phyloP scores from a whole-genome alignment of 75 land plant species.

The Cupressus sempervirens region DNA sequence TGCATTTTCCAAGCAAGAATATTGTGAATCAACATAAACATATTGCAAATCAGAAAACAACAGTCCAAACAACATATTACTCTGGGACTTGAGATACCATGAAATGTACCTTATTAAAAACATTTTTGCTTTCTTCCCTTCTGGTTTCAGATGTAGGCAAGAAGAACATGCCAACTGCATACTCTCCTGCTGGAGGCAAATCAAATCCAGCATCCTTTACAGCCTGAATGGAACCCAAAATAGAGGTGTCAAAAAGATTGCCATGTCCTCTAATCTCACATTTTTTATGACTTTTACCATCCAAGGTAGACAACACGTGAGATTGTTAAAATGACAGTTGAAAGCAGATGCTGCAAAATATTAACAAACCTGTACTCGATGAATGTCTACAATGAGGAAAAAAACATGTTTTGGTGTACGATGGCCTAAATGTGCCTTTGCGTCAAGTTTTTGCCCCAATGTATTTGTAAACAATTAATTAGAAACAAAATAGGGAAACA shows the following conservation, averaged over 20 bases:
- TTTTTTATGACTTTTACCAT: background rate
- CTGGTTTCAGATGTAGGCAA: constrained; percentile 74
- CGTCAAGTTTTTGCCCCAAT: background rate
- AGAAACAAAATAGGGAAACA: too few species aligned
- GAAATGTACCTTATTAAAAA: constrained; percentile 69
- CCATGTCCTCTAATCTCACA: background rate
- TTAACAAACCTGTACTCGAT: background rate
- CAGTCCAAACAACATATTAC: background rate
- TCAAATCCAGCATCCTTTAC: constrained; percentile 66
- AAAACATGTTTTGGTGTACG: too few species aligned
- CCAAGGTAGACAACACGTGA: background rate
- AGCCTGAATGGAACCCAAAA: constrained; percentile 37
- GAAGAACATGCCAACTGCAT: constrained; percentile 98
- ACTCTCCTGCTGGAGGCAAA: constrained; percentile 72
- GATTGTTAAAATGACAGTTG: background rate
- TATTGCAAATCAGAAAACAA: background rate
- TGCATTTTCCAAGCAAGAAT: background rate
- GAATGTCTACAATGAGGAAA: background rate
- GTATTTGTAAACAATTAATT: too few species aligned
- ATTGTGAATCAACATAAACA: background rate
- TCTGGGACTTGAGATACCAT: background rate
- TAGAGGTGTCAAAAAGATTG: background rate
- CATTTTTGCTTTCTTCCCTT: constrained; percentile 76
- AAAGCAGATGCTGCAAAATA: background rate
- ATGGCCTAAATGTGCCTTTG: too few species aligned